These are phyloP conservation scores for Scolecobasidium constrictum DNA, from an alignment of 2,329 filamentous ascomycete species.

Conservation along the genomic window DNA sequence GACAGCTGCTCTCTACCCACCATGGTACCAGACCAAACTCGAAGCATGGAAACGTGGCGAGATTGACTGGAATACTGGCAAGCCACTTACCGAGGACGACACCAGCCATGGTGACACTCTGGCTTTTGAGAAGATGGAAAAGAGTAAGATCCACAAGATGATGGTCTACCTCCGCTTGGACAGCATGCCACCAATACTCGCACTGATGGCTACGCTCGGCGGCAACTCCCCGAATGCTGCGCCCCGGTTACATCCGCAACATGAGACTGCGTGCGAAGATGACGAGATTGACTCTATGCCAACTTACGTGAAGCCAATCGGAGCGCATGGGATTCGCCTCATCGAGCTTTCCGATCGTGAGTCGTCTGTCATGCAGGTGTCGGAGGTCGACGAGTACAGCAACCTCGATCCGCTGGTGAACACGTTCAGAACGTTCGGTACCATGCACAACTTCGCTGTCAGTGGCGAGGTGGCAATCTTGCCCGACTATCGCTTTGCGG, in stretches of 20 bases:
- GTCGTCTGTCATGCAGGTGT: slow-evolving; percentile 90
- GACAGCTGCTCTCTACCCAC: slow-evolving; percentile 62
- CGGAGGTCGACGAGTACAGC: slow-evolving; percentile 61
- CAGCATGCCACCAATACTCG: slow-evolving; percentile 71
- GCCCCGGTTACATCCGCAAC: slow-evolving; percentile 26
- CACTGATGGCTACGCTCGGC: slow-evolving; percentile 71
- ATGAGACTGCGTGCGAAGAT: slow-evolving; percentile 16
- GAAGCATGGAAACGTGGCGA: slow-evolving; percentile 70
- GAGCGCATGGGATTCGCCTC: slow-evolving; percentile 76
- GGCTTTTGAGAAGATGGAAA: slow-evolving; percentile 38
- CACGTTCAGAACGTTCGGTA: slow-evolving; percentile 79
- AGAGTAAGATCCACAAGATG: slow-evolving; percentile 48
- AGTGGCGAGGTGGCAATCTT: slow-evolving; percentile 73
- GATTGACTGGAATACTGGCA: slow-evolving; percentile 75
- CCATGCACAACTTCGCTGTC: slow-evolving; percentile 71
- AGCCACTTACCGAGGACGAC: slow-evolving; percentile 22
- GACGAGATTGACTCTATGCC: slow-evolving; percentile 15
- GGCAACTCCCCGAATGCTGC: slow-evolving; percentile 32
- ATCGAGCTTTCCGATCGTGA: slow-evolving; percentile 83
- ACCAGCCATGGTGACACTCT: slow-evolving; percentile 22
- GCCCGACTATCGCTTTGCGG: slow-evolving; percentile 66
- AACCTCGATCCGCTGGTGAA: slow-evolving; percentile 72
- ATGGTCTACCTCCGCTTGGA: slow-evolving; percentile 78
- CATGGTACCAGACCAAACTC: slow-evolving; percentile 64
- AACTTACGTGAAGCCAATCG: slow-evolving; percentile 40